phyloP scores from a whole-genome alignment of 2,329 filamentous ascomycete genomes.

The Shiraia bambusicola region DNA sequence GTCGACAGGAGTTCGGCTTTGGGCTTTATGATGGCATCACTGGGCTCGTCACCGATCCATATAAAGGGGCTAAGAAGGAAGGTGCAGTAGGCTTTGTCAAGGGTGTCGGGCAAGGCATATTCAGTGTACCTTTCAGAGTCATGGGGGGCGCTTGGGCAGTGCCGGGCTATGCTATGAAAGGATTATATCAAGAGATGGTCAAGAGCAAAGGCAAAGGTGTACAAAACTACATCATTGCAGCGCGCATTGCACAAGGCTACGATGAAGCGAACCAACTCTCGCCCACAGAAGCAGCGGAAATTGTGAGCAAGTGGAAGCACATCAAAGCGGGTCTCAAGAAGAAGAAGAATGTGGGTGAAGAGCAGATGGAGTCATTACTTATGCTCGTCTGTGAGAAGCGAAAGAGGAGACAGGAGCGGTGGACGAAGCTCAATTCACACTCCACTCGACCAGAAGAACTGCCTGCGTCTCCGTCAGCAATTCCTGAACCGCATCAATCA shows the following conservation, averaged over 20 bases:
- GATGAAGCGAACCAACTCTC: slow-evolving; percentile 61
- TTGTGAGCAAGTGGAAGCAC: slow-evolving; percentile 66
- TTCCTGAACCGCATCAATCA: slow-evolving; percentile 14
- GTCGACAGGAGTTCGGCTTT: slow-evolving; percentile 65
- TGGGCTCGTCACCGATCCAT: slow-evolving; percentile 76
- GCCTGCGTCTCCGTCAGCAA: slow-evolving; percentile 14
- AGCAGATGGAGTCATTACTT: slow-evolving; percentile 54
- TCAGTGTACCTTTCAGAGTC: slow-evolving; percentile 80
- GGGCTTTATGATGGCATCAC: slow-evolving; percentile 81
- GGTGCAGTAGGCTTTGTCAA: slow-evolving; percentile 70
- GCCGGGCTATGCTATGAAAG: slow-evolving; percentile 81
- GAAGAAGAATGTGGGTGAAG: slow-evolving; percentile 53
- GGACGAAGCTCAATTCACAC: slow-evolving; percentile 26
- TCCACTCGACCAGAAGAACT: slow-evolving; percentile 21
- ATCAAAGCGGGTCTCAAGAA: slow-evolving; percentile 61
- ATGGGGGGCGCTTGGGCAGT: slow-evolving; percentile 65
- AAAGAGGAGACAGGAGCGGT: slow-evolving; percentile 39
- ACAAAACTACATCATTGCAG: slow-evolving; percentile 76
- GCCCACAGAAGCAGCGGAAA: slow-evolving; percentile 61
- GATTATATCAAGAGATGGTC: slow-evolving; percentile 74
- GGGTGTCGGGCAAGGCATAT: slow-evolving; percentile 80
- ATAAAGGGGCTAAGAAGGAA: slow-evolving; percentile 67
- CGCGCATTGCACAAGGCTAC: slow-evolving; percentile 73
- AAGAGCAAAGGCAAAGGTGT: slow-evolving; percentile 70
- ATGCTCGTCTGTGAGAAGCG: slow-evolving; percentile 44